Conservation (phyloP, 2,329 filamentous ascomycete species). For the Aspergillus versicolor region DNA sequence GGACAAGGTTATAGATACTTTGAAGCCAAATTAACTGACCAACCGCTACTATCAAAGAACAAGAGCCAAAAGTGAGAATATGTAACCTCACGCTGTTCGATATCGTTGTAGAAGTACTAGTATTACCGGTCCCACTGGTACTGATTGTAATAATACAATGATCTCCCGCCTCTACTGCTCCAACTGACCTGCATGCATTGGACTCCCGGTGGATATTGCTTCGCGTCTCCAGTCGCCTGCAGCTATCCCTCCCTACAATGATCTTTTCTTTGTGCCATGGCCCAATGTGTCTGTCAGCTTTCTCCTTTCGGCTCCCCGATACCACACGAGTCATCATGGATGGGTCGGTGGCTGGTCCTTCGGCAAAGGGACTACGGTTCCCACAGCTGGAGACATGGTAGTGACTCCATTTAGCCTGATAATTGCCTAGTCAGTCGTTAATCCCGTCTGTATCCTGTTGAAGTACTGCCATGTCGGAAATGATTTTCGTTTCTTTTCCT, state of each 20-base stretch:
- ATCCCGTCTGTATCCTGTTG: slow-evolving; percentile 5
- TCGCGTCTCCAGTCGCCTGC: slow-evolving; percentile 12
- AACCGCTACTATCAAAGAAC: not conserved
- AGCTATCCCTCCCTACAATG: slow-evolving; percentile 8
- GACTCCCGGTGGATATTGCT: slow-evolving; percentile 8
- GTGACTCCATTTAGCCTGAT: slow-evolving; percentile 10
- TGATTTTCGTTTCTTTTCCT: slow-evolving; percentile 20
- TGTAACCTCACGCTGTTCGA: not conserved
- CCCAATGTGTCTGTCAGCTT: slow-evolving; percentile 8
- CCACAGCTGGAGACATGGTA: slow-evolving; percentile 13
- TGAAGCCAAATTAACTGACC: not conserved
- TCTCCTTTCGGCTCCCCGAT: slow-evolving; percentile 14
- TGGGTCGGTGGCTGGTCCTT: slow-evolving; percentile 15
- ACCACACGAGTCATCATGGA: slow-evolving; percentile 15
- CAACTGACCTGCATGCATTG: slow-evolving; percentile 14
- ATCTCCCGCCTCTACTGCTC: not conserved
- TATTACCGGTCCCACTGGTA: slow-evolving; percentile 1
- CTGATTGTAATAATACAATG: not conserved
- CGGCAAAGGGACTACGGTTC: slow-evolving; percentile 12
- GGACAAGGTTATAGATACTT: too few species aligned
- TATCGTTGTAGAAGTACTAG: not conserved
- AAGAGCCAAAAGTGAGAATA: not conserved
- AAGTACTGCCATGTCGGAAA: slow-evolving; percentile 8
- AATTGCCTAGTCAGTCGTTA: slow-evolving; percentile 8
- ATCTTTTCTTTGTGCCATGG: slow-evolving; percentile 9